Evolutionary conservation across 331 rosid species (phyloP), one percentile per base, ranked within the genome.

Genomic region (Quercus lobata): DNA sequence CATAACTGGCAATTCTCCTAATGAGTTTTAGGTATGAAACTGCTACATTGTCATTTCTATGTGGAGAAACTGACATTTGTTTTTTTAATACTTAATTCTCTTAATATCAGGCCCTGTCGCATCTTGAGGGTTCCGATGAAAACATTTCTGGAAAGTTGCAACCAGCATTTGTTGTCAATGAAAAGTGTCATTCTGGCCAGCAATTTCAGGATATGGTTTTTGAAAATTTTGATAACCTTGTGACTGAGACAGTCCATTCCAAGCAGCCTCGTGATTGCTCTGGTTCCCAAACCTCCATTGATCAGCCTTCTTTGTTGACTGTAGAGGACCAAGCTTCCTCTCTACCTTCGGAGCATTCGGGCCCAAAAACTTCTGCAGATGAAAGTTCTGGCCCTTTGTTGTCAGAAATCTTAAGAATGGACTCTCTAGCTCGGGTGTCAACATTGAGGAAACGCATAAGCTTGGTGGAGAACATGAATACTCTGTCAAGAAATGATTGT

Each of bases 371-470:
- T 61, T 53, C 54, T 14, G 75, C 54, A 46, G 88, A 61, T 83
- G 78, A 85, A 84, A 69, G 75, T 76, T 75, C 85, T 76, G 78
- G 80, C 69, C 98, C 98, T 11, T 63, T 57, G 71, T 84, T 93
- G 80, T 89, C 94, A 5, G 72, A 71, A 71, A 81, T 93, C 32
- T 81, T 86, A 8, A 76, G 80, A 80, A 90, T 88, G 90, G 93
- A 87, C 61, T 83, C 90, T 16, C 88, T 90, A 15, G 81, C 86
- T 35, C 86, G 89, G 25, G 92, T 86, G 44, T 85, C 91, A 0
- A 88, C 81, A 80, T 75, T 95, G 86, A 81, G 83, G 82, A 95
- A 90, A 74, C 86, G 89, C 61, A 90, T 95, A 77, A 81, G 77
- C 74, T 60, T 69, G 49, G 79, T 83, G 16, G 87, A 86, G 78